These are phyloP conservation scores for Exophiala sp. DNA, from an alignment of 2,329 filamentous ascomycete genomes.

Conservation along the genomic window DNA sequence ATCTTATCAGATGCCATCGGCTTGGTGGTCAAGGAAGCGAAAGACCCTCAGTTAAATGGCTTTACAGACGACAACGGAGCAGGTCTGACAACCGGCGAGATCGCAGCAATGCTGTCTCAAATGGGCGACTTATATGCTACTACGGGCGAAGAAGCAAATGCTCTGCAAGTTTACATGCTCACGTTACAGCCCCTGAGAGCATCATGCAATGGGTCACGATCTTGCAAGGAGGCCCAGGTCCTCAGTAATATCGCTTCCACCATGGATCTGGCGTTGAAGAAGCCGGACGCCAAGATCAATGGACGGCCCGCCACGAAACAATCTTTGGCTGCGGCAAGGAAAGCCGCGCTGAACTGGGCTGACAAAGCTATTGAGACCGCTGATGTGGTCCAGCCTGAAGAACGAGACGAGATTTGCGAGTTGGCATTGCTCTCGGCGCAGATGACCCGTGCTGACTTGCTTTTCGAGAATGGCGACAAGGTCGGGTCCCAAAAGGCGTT, in stretches of 20 bases:
- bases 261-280: constrained; percentile 28
- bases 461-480: constrained; percentile 26
- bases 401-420: constrained; percentile 26
- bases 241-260: constrained; percentile 28
- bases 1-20: constrained; percentile 77
- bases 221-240: constrained; percentile 27
- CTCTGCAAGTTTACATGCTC: constrained; percentile 28
- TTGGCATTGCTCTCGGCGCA: constrained; percentile 22
- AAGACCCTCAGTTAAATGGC: constrained; percentile 63
- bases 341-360: constrained; percentile 25
- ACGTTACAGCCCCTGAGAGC: constrained; percentile 24
- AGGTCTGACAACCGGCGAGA: constrained; percentile 40
- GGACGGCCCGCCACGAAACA: constrained; percentile 26
- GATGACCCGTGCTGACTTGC: constrained; percentile 26
- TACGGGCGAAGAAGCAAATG: constrained; percentile 27
- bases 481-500: constrained; percentile 22
- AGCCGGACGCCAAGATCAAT: constrained; percentile 26
- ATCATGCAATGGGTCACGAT: constrained; percentile 25
- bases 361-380: constrained; percentile 27
- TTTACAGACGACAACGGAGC: constrained; percentile 40
- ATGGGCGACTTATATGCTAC: constrained; percentile 28
- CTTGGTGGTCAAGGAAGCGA: constrained; percentile 69
- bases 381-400: constrained; percentile 21
- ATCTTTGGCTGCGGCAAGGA: constrained; percentile 20
- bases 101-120: constrained; percentile 30